Conservation (phyloP, 208 protist species). For the Polymyxa betae region DNA sequence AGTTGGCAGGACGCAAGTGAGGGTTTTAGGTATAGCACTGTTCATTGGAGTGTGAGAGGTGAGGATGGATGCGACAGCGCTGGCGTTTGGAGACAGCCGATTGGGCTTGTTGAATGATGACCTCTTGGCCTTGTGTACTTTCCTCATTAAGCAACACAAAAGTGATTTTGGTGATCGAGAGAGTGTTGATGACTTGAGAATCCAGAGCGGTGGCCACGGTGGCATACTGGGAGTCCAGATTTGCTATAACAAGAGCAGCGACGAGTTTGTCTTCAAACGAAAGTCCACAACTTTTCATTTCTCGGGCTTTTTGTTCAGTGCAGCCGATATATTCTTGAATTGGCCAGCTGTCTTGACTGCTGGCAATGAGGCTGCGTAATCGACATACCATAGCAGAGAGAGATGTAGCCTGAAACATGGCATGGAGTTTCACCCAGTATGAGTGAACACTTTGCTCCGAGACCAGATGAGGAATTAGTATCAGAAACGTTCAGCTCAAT, state of each 20-base stretch:
- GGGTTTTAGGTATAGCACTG: background rate
- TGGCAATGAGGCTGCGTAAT: background rate
- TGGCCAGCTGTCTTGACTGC: background rate
- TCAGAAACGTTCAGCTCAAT: background rate
- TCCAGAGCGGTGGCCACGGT: background rate
- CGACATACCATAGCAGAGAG: background rate
- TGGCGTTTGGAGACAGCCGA: background rate
- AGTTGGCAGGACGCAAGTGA: background rate
- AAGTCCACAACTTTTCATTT: background rate
- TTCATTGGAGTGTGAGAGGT: background rate
- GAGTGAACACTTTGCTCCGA: background rate
- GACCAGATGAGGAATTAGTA: background rate
- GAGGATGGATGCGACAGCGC: background rate
- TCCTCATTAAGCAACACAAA: background rate
- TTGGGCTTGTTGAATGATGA: too few relatives aligned
- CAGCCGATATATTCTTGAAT: background rate
- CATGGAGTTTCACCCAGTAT: background rate
- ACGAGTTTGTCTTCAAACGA: background rate
- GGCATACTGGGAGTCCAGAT: background rate
- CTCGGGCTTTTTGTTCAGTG: background rate
- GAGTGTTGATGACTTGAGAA: background rate
- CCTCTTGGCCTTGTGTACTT: background rate
- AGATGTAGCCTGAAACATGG: background rate
- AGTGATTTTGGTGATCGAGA: background rate
- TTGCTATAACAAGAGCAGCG: background rate